A percentile compares a stretch with the other conserved stretches of the same genome.
These are phyloP conservation scores for Ceratocystis alfenasii DNA, from an alignment of 2,329 filamentous ascomycete species.

Conservation along the genomic window DNA sequence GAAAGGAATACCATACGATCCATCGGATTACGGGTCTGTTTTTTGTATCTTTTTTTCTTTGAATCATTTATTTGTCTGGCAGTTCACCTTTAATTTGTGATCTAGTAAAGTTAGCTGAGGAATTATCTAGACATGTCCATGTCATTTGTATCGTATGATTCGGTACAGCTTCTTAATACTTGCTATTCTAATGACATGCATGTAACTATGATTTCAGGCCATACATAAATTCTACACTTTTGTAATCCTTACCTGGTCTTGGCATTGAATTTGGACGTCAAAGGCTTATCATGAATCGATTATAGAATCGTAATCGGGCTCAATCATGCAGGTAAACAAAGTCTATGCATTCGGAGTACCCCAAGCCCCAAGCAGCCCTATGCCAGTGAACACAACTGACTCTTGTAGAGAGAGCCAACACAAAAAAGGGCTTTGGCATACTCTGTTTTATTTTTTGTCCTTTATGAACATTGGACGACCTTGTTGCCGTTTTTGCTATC, in stretches of 20 bases:
- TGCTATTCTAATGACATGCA: too few species aligned
- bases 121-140: neutral
- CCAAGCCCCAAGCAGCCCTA: neutral
- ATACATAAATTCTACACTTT: too few species aligned
- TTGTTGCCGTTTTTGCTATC: too few species aligned
- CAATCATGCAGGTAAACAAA: conserved; percentile 1
- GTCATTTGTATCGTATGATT: neutral
- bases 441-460: too few species aligned
- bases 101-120: neutral
- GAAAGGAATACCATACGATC: neutral
- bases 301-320: neutral
- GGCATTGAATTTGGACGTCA: too few species aligned
- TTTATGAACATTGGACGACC: too few species aligned
- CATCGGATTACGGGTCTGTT: neutral
- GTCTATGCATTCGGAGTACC: conserved; percentile 1
- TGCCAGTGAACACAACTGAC: neutral
- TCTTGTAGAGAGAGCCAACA: neutral
- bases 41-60: neutral
- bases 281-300: neutral
- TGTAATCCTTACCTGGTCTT: too few species aligned
- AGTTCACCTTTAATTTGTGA: neutral
- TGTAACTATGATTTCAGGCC: too few species aligned
- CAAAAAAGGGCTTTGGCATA: too few species aligned
- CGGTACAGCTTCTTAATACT: neutral
- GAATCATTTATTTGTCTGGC: neutral